Conservation (phyloP, 495 filamentous ascomycete species). For the Penicillium parvum region DNA sequence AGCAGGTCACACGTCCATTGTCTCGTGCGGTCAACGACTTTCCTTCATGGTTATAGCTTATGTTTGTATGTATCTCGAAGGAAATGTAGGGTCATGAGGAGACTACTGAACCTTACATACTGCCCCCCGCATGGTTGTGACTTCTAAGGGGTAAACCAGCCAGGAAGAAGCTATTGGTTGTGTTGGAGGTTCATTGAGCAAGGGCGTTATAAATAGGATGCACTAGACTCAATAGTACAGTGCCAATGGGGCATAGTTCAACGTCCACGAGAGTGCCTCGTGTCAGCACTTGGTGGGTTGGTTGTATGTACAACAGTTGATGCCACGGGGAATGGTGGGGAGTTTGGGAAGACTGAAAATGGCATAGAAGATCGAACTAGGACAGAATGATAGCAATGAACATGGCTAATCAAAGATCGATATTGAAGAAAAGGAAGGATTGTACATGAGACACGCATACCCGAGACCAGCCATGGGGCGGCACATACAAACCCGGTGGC, state of each 20-base stretch:
- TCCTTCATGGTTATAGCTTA: too few relatives aligned
- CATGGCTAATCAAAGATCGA: too few relatives aligned
- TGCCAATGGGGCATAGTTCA: conserved; percentile 2
- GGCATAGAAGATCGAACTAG: too few relatives aligned
- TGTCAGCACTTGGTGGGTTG: too few relatives aligned
- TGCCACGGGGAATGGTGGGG: background rate
- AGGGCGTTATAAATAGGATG: conserved; percentile 11
- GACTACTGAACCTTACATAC: conserved; percentile 6
- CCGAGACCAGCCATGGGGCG: conserved; percentile 6
- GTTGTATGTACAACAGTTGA: too few relatives aligned
- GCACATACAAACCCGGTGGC: conserved; percentile 16
- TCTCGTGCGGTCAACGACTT: too few relatives aligned
- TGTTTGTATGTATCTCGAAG: too few relatives aligned
- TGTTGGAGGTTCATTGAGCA: conserved; percentile 1
- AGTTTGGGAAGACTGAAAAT: too few relatives aligned
- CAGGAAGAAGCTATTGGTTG: background rate
- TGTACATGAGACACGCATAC: conserved; percentile 12
- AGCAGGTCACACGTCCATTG: background rate
- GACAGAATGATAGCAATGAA: too few relatives aligned
- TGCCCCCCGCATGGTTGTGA: conserved; percentile 1
- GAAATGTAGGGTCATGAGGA: background rate
- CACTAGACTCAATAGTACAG: background rate
- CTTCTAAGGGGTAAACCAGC: background rate
- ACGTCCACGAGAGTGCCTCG: conserved; percentile 3
- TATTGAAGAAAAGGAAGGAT: background rate